Base-by-base conservation (phyloP, 495 filamentous ascomycete species). In the Melanomma pulvis-pyrius region DNA sequence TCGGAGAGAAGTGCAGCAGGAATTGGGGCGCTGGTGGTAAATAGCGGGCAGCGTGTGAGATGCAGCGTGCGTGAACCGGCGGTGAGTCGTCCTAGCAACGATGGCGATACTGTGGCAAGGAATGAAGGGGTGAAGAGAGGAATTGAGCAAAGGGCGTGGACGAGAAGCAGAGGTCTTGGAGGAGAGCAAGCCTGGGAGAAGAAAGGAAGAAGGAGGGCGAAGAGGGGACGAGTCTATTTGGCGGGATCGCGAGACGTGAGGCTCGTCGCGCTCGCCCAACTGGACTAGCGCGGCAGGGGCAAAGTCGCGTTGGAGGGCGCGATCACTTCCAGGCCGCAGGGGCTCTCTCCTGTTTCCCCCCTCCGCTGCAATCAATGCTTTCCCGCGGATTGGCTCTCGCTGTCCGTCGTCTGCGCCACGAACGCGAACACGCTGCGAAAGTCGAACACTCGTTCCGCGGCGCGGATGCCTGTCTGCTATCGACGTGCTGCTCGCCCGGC, bases 371-470 rank as follows among this genome's bases (percentile, higher is more conserved):
- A 59, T 70, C 67, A 65, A 70, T 70, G 67, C 67, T 51, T 19
- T 25, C n/a, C 19, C 13, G 44, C 22, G 50, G 12, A 70, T 61
- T 70, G 67, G 67, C 61, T 70, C 49, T 51, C 61, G 57, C 8
- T 48, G 30, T 6, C 24, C 28, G 29, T 39, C 21, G 2, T 19
- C 30, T 30, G 48, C 67, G 67, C 67, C 61, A 65, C 67, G 59
- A 64, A 69, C 67, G 67, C 67, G 67, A 26, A 50, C 60, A 55
- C 47, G 61, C 21, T 64, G 61, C 67, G 67, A 60, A 67, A 52
- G 22, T 29, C 24, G 47, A 60, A 61, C 63, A 46, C 39, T 47
- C 8, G 51, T 58, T 56, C 24, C 39, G 7, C 39, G 17, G 21
- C 61, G 53, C 53, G 61, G 39, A 65, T 66, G 41, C 57, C 53